Evolutionary conservation across 345 rosid genomes (phyloP), one percentile per base, ranked within the genome.

Genomic region (Lumnitzera littorea): DNA sequence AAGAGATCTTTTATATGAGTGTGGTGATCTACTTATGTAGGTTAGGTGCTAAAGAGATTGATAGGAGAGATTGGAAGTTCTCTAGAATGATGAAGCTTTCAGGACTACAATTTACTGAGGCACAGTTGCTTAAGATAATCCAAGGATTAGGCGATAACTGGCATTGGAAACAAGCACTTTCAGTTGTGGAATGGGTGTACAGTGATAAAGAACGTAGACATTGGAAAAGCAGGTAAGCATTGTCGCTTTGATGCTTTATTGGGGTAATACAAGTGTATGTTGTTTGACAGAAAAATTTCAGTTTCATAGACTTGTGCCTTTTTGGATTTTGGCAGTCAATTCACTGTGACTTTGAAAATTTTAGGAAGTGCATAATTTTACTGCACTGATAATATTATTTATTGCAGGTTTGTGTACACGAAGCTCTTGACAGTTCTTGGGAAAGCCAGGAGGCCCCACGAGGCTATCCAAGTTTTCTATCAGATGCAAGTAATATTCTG

Each of bases 351-450:
- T 36, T 36, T 36, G 43, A 9, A 36, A 36, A 7, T 36, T 36
- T 53, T 23, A 20, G 10, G 3, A 3, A 20, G 24, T 13, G 17
- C 24, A 8, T 23, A 23, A 53, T 20, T 20, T 29, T 53, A 53
- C 27, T 53, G 56, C 23, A 24, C 23, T 23, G 12, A 29, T 24
- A 20, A 53, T 71, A 49, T 51, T 14, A 31, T 27, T 67, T 27
- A 56, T 67, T 80, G 74, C 74, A 92, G 98, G 88, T 92, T 87
- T 87, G 98, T 92, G 61, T 87, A 85, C 79, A 89, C 98, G 57
- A 87, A 89, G 67, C 87, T 92, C 56, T 76, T 92, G 74, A 79
- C 96, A 3, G 82, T 89, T 73, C 88, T 89, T 64, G 91, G 96
- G 60, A 85, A 70, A 59, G 82, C 81, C 27, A 71, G 84, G 72